phyloP scores from a whole-genome alignment of 1,284 basidiomycete species.

The Malassezia nana region DNA sequence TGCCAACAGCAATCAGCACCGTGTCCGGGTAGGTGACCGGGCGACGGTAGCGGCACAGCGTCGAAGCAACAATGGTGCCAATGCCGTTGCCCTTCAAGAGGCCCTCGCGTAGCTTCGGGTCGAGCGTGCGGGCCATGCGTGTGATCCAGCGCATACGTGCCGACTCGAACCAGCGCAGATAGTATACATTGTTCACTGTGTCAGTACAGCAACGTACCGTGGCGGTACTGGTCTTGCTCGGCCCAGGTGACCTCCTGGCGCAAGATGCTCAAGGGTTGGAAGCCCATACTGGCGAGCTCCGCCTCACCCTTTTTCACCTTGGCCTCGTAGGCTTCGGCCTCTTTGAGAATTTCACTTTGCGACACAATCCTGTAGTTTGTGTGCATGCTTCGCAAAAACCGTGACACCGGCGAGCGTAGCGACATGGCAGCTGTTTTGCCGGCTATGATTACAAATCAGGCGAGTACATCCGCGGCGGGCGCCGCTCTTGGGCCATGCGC shows the following conservation, averaged over 20 bases:
- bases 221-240: slow-evolving; percentile 33
- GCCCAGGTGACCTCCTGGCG: slow-evolving; percentile 33
- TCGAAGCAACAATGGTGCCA: slow-evolving; percentile 31
- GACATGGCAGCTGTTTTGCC: neutral
- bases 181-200: slow-evolving; percentile 38
- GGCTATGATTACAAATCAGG: neutral
- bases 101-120: slow-evolving; percentile 17
- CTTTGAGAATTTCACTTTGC: neutral
- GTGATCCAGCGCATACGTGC: slow-evolving; percentile 28
- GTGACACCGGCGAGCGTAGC: neutral
- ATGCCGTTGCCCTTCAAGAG: slow-evolving; percentile 25
- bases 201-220: slow-evolving; percentile 14
- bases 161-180: slow-evolving; percentile 35
- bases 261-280: slow-evolving; percentile 10
- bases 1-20: slow-evolving; percentile 28
- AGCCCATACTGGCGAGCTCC: slow-evolving; percentile 29
- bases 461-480: neutral
- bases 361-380: slow-evolving; percentile 1
- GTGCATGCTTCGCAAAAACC: neutral
- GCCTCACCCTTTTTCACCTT: neutral
- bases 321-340: neutral
- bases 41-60: slow-evolving; percentile 32
- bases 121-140: slow-evolving; percentile 10
- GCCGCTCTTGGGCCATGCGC: slow-evolving; percentile 6
- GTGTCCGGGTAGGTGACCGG: slow-evolving; percentile 24